phyloP scores from a whole-genome alignment of 176 grass and related monocot species.

The Microstegium vimineum region DNA sequence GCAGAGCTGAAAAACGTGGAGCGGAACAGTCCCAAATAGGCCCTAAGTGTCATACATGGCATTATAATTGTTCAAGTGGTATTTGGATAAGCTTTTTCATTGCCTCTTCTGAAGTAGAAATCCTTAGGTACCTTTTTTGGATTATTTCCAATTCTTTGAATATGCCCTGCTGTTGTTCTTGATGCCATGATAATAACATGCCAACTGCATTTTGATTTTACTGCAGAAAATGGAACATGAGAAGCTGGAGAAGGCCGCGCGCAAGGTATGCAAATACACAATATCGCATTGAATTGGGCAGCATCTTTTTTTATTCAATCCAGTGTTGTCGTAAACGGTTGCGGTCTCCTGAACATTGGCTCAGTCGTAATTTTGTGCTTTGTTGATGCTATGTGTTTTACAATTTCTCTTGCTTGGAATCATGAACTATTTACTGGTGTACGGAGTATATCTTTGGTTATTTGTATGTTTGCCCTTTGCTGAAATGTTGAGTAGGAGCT shows the following conservation, averaged over 20 bases:
- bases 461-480: not conserved
- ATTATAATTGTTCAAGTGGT: not conserved
- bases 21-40: too few relatives aligned
- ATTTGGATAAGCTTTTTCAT: not conserved
- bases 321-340: not conserved
- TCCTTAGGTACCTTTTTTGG: not conserved
- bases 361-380: not conserved
- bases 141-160: not conserved
- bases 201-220: not conserved
- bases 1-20: too few relatives aligned
- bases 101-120: slow-evolving; percentile 16
- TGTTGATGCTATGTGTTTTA: not conserved
- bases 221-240: slow-evolving; percentile 88
- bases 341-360: not conserved
- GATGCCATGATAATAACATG: not conserved
- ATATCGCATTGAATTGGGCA: not conserved
- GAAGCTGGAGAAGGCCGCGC: slow-evolving; percentile 69
- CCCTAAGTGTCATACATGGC: not conserved
- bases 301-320: not conserved
- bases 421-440: not conserved
- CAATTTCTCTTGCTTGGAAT: not conserved
- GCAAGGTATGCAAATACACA: slow-evolving; percentile 41
- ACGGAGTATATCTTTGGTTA: not conserved
- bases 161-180: not conserved
- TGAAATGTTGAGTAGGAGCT: not conserved